Evolutionary conservation across 2,329 filamentous ascomycete species (phyloP), one percentile per base, ranked within the genome.

Genomic region (Rugonectria rugulosa): DNA sequence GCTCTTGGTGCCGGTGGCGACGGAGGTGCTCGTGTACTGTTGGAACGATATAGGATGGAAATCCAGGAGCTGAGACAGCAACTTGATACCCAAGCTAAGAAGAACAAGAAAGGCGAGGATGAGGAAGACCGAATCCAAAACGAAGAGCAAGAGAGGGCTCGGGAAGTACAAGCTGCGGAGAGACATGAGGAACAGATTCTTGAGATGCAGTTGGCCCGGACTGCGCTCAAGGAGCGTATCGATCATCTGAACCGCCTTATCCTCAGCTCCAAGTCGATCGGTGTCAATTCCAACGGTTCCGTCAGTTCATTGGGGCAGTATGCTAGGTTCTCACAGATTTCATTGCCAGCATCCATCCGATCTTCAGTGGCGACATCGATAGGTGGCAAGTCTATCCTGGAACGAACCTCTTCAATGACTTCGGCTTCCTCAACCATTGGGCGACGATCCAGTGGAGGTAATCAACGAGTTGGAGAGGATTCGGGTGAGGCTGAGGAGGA

Each of bases 171-270:
- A 74, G 90, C 90, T 7, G 88, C 92, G 63, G 85, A 91, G 63
- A 87, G 92, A 32, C 95, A 97, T 65, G 93, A 97, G 70, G 95
- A 98, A 77, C 95, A 99, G 73, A 94, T 99, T 84, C 81, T 99
- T 50, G 95, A 99, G 75, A 98, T 99, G 91, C 95, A 99, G 72
- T 83, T 99, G 41, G 95, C 95, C 26, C 87, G 95, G 36, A 99
- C 95, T 1, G 95, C 95, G 1, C 78, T 99, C 50, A 99, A 98
- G 73, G 95, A 99, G 78, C 88, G 95, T 24, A 99, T 99, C 66
- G 93, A 97, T 71, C 95, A 99, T 73, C 81, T 99, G 41, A 99
- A 98, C 75, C 88, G 94, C 42, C 80, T 99, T 44, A 98, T 99
- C 61, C 78, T 99, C 56, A 96, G 92, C 72, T 98, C 94, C 14